Evolutionary conservation across 2,329 filamentous ascomycete genomes (phyloP).

Genomic region (Ceratocystis colombiana): DNA sequence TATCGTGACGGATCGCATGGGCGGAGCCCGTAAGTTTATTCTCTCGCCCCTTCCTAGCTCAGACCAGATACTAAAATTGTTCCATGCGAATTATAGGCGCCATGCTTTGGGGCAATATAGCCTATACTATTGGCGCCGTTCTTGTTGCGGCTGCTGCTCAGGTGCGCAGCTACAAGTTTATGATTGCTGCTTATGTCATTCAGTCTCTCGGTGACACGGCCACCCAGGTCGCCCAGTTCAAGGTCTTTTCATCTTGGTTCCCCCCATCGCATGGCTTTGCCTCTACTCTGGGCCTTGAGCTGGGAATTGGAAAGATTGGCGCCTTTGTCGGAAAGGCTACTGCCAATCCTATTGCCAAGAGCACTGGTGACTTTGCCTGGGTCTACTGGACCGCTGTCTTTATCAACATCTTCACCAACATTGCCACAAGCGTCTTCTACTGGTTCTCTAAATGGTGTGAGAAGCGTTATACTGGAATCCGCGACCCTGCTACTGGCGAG

Average conservation of each 20-base stretch:
- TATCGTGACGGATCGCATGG: constrained; percentile 47
- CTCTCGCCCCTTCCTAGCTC: neutral
- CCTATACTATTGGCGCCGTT: constrained; percentile 49
- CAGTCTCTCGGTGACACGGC: constrained; percentile 52
- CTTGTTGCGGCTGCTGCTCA: constrained; percentile 49
- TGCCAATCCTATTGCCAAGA: constrained; percentile 48
- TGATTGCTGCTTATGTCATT: constrained; percentile 48
- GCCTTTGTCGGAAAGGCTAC: constrained; percentile 51
- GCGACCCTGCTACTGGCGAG: constrained; percentile 49
- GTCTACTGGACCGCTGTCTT: constrained; percentile 52
- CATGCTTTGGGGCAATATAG: constrained; percentile 51
- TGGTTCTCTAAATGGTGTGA: constrained; percentile 45
- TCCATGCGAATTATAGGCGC: constrained; percentile 32
- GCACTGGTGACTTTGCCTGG: constrained; percentile 51
- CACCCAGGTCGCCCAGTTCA: constrained; percentile 55
- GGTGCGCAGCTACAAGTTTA: constrained; percentile 48
- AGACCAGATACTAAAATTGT: neutral
- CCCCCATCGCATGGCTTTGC: constrained; percentile 52
- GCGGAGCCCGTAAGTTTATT: constrained; percentile 40
- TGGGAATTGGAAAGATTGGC: constrained; percentile 52
- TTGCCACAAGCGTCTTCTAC: constrained; percentile 44
- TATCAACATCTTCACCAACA: constrained; percentile 55
- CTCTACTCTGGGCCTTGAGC: constrained; percentile 50
- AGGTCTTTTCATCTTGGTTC: constrained; percentile 57
- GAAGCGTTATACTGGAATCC: constrained; percentile 38